phyloP scores from a whole-genome alignment of 305 asterid genomes.

The Galium porrigens region DNA sequence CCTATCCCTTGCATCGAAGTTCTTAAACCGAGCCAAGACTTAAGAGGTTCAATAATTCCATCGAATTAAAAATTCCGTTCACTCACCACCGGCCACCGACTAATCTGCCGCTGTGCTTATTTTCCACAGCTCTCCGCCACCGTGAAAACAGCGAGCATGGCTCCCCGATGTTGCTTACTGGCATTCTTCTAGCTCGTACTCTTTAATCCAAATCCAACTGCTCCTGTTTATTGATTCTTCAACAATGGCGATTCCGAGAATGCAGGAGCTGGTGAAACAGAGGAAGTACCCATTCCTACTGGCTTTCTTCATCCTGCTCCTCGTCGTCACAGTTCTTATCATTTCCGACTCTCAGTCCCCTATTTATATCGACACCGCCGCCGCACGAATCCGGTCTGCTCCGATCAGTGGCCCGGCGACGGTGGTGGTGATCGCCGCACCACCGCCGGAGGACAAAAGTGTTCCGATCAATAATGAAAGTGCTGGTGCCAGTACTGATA shows the following conservation, averaged over 20 bases:
- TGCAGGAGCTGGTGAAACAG: constrained; percentile 45
- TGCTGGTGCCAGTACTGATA: neutral
- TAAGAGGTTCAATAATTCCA: neutral
- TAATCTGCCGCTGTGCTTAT: neutral
- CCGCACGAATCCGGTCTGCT: constrained; percentile 9
- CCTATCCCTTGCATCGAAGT: neutral
- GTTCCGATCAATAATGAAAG: neutral
- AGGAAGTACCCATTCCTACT: constrained; percentile 58
- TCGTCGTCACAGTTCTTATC: constrained; percentile 42
- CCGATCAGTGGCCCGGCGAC: constrained; percentile 3
- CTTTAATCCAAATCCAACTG: neutral
- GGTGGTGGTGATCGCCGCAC: constrained; percentile 7
- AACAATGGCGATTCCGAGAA: constrained; percentile 29
- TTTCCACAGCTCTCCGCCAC: neutral
- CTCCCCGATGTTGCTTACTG: neutral
- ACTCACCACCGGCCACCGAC: neutral
- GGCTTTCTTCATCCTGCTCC: constrained; percentile 46
- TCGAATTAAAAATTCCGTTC: neutral
- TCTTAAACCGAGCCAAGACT: neutral
- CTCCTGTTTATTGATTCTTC: neutral
- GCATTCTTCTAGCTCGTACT: neutral
- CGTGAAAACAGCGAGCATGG: neutral
- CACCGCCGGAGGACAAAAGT: neutral
- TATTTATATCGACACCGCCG: constrained; percentile 18
- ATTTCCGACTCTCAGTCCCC: constrained; percentile 56